phyloP scores from a whole-genome alignment of 2,329 filamentous ascomycete genomes.

The Onygenales sp. region DNA sequence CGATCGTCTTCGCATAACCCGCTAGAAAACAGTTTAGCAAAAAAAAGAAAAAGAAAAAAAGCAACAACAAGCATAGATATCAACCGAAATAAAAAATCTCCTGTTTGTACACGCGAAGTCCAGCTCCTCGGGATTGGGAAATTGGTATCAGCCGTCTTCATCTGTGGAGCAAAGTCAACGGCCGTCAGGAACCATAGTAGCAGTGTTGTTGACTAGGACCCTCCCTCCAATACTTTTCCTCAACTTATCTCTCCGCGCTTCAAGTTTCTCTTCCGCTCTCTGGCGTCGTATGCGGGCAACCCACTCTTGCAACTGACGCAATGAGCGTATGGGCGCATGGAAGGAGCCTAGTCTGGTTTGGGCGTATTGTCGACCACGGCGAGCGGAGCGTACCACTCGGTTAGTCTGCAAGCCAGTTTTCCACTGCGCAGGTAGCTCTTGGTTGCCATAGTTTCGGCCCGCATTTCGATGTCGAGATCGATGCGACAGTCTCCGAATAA shows the following conservation, averaged over 20 bases:
- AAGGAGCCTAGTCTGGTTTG: constrained; percentile 34
- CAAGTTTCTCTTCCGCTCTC: constrained; percentile 37
- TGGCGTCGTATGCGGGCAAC: constrained; percentile 34
- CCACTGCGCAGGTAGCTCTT: constrained; percentile 12
- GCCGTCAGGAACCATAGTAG: background rate
- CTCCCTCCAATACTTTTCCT: constrained; percentile 45
- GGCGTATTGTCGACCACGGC: constrained; percentile 12
- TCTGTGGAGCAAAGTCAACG: constrained; percentile 8
- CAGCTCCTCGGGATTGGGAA: background rate
- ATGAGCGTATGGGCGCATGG: constrained; percentile 42
- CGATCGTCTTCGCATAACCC: background rate
- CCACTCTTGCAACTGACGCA: constrained; percentile 41
- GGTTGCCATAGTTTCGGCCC: constrained; percentile 11
- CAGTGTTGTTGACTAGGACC: constrained; percentile 25
- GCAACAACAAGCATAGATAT: background rate
- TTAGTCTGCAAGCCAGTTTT: constrained; percentile 6
- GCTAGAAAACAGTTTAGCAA: background rate
- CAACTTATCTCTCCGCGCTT: constrained; percentile 44
- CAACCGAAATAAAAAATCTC: background rate
- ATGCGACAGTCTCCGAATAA: constrained; percentile 24
- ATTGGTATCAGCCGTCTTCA: background rate
- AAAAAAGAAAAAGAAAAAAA: background rate
- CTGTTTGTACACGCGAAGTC: background rate
- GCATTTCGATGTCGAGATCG: constrained; percentile 15
- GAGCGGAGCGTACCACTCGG: constrained; percentile 7